Evolutionary conservation across 768 basidiomycete species (phyloP).

Genomic region (Podaxis rugospora): DNA sequence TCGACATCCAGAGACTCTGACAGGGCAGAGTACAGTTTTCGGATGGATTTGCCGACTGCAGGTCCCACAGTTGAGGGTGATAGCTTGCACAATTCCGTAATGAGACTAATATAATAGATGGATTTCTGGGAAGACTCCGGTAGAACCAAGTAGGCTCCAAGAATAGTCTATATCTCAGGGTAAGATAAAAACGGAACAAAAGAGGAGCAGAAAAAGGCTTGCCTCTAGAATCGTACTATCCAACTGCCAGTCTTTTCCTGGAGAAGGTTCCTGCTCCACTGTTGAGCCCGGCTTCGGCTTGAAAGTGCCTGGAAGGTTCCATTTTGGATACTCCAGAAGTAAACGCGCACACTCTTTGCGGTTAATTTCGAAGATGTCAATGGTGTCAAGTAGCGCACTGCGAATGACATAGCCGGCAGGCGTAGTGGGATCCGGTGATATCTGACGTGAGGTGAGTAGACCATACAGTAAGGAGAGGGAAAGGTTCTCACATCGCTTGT

Average conservation of each 20-base stretch:
- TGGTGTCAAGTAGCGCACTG: slow-evolving; percentile 65
- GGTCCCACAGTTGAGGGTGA: slow-evolving; percentile 91
- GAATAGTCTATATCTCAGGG: slow-evolving; percentile 46
- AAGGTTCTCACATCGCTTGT: slow-evolving; percentile 43
- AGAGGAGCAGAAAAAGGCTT: slow-evolving; percentile 10
- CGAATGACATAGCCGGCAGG: slow-evolving; percentile 79
- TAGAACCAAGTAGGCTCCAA: slow-evolving; percentile 70
- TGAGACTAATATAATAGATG: slow-evolving; percentile 82
- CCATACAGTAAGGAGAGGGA: background rate
- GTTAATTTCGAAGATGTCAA: slow-evolving; percentile 93
- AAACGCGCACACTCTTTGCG: slow-evolving; percentile 91
- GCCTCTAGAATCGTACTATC: slow-evolving; percentile 90
- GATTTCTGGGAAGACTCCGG: slow-evolving; percentile 76
- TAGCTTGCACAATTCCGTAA: slow-evolving; percentile 94
- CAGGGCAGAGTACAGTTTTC: slow-evolving; percentile 76
- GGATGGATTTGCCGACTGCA: slow-evolving; percentile 92
- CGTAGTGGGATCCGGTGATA: slow-evolving; percentile 71
- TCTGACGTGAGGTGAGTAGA: slow-evolving; percentile 34
- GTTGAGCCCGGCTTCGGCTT: slow-evolving; percentile 68
- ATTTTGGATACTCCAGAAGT: slow-evolving; percentile 81
- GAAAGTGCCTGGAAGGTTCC: slow-evolving; percentile 82
- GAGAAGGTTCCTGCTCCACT: slow-evolving; percentile 41
- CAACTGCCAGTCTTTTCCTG: slow-evolving; percentile 77
- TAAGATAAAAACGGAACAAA: background rate
- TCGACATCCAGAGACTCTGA: slow-evolving; percentile 88